Evolutionary conservation across 306 rosid species (phyloP), one percentile per base, ranked within the genome.

Genomic region (Glycyrrhiza uralensis): DNA sequence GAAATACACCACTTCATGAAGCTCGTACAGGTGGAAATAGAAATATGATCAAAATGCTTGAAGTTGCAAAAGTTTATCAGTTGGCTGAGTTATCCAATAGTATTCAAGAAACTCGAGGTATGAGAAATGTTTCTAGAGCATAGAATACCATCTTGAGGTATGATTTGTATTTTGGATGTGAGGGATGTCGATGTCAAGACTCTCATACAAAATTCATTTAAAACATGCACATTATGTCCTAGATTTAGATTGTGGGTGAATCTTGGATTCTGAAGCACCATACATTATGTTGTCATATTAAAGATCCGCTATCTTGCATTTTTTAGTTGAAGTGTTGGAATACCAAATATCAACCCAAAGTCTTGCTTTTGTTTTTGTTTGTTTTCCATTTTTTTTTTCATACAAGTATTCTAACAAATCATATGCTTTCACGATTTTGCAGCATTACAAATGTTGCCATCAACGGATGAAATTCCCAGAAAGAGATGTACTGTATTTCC

Each of bases 1-100:
- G 92, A n/a, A 86, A 77, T 42, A 86, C 89, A 61, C 88, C 95
- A 7, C 71, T 89, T 46, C 89, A 86, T 56, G 91, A 85, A 71
- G 88, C 88, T 61, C 84, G 68, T 30, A 74, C 67, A 0, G 75
- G 86, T 4, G 95, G 90, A 74, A 71, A 83, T 74, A 82, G 63
- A 79, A 82, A 76, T 23, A 62, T 86, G 74, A 74, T 86, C 61
- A 77, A 81, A 78, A 68, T 86, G 74, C 85, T 89, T n/a, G 85
- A 89, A 71, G 77, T 44, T 61, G 84, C 86, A 15, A 84, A 77
- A 74, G 22, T 74, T 61, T 80, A 84, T 44, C 88, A 80, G 52
- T 44, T 80, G 78, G 56, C 74, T 2, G 81, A 80, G 28, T 70
- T 86, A 10, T 80, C 85, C 30, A 2, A 55, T 22, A 28, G 18